A percentile compares a stretch with the other conserved stretches of the same genome.
phyloP scores from a whole-genome alignment of 345 rosid genomes.

The Erysimum cheiranthoides region DNA sequence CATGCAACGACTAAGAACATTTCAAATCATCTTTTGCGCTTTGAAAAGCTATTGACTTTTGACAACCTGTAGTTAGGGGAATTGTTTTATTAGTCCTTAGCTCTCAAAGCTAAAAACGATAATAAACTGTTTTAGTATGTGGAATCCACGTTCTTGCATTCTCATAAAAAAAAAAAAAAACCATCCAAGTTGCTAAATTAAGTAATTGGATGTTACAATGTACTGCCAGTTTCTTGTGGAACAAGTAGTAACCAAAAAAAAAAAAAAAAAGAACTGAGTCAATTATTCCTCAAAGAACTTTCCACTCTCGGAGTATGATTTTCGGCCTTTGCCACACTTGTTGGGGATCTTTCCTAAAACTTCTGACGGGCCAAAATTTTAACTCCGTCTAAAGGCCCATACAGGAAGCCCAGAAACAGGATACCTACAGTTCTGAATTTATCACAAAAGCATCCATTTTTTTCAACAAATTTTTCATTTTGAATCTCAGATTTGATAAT shows the following conservation, averaged over 20 bases:
- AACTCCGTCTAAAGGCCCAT: conserved; percentile 12
- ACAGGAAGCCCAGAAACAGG: background rate
- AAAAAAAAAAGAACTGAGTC: background rate
- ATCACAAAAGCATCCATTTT: background rate
- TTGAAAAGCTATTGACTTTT: conserved; percentile 28
- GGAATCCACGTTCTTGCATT: conserved; percentile 39
- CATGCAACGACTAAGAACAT: conserved; percentile 21
- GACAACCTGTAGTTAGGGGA: background rate
- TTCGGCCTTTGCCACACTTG: background rate
- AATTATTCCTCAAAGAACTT: background rate
- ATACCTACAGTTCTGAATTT: background rate
- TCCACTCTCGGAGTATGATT: background rate
- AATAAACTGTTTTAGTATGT: conserved; percentile 12
- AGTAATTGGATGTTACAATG: conserved; percentile 6
- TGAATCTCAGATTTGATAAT: background rate
- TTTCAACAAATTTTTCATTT: background rate
- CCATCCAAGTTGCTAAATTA: conserved; percentile 25
- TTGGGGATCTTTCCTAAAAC: background rate
- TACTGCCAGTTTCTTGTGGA: background rate
- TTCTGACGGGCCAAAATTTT: background rate
- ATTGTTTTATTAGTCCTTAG: background rate
- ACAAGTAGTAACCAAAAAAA: conserved; percentile 9
- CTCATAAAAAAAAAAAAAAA: background rate
- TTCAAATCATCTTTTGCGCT: conserved; percentile 11
- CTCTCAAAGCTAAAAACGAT: background rate